These are phyloP conservation scores for Fraxinus baroniana DNA, from an alignment of 305 asterid species.

Conservation along the genomic window DNA sequence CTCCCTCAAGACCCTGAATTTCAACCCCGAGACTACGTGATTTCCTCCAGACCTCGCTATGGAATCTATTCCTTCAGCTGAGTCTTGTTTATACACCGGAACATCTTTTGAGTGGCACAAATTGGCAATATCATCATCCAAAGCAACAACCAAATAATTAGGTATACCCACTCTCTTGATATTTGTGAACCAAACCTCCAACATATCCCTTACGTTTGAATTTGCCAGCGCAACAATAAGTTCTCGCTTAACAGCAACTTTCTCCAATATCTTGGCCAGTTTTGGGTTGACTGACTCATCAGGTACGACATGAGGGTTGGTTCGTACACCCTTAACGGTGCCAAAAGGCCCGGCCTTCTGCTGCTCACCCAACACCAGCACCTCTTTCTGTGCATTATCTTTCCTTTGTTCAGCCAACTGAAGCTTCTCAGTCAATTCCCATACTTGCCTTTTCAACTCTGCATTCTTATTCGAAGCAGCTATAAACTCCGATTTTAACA, in stretches of 20 bases:
- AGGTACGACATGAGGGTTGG: constrained; percentile 41
- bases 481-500: constrained; percentile 43
- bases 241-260: constrained; percentile 45
- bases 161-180: constrained; percentile 49
- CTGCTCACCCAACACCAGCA: constrained; percentile 37
- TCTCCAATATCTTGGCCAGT: constrained; percentile 41
- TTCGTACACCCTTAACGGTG: constrained; percentile 44
- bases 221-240: constrained; percentile 57
- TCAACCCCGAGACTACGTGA: constrained; percentile 60
- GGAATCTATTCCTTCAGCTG: constrained; percentile 35
- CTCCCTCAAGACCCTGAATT: constrained; percentile 48
- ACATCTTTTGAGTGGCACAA: constrained; percentile 41
- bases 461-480: constrained; percentile 42
- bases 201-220: constrained; percentile 40
- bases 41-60: constrained; percentile 46
- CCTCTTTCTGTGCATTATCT: constrained; percentile 38
- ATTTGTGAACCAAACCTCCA: constrained; percentile 50
- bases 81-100: constrained; percentile 42
- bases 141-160: constrained; percentile 51
- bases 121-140: constrained; percentile 44
- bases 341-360: constrained; percentile 45
- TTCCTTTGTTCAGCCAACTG: constrained; percentile 46
- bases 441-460: constrained; percentile 37
- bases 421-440: constrained; percentile 40
- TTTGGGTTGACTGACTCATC: constrained; percentile 49